Percentiles rank a stretch among this genome's conserved stretches.
Conservation (phyloP, 2,329 filamentous ascomycete genomes). For the Cadophora sp. region DNA sequence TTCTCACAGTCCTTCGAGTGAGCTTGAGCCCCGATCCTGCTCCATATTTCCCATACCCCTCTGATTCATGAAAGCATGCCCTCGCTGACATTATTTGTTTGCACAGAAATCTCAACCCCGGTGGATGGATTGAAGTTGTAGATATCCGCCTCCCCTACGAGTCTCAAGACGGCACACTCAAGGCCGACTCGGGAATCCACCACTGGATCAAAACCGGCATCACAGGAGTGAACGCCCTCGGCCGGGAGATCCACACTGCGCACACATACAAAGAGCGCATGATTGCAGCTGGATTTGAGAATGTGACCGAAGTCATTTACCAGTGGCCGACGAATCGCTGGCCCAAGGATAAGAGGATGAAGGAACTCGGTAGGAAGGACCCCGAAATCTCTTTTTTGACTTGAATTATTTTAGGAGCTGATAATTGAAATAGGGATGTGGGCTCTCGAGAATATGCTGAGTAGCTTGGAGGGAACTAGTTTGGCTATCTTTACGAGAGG, state of each 20-base stretch:
- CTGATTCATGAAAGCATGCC: background rate
- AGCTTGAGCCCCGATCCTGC: background rate
- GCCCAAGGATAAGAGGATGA: slow-evolving; percentile 53
- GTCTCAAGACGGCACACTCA: slow-evolving; percentile 7
- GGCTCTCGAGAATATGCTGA: slow-evolving; percentile 29
- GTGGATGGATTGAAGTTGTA: background rate
- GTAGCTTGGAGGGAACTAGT: slow-evolving; percentile 26
- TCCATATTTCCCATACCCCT: background rate
- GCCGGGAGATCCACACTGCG: slow-evolving; percentile 44
- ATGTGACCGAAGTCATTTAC: slow-evolving; percentile 50
- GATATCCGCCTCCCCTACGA: slow-evolving; percentile 1
- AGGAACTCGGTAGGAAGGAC: slow-evolving; percentile 30
- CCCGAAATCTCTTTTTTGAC: slow-evolving; percentile 30
- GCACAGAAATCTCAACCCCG: background rate
- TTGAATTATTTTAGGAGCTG: slow-evolving; percentile 39
- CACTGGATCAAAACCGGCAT: slow-evolving; percentile 39
- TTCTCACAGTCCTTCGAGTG: slow-evolving; percentile 23
- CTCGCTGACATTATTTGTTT: background rate
- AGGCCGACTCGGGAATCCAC: slow-evolving; percentile 39
- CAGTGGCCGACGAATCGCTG: slow-evolving; percentile 59
- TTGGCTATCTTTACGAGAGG: slow-evolving; percentile 33
- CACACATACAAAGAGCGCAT: slow-evolving; percentile 28
- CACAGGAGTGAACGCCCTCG: slow-evolving; percentile 42
- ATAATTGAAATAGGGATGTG: slow-evolving; percentile 41
- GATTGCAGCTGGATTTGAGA: slow-evolving; percentile 33